Evolutionary conservation across 129 eudicot species (phyloP).

Genomic region (Flaveria sonorensis): DNA sequence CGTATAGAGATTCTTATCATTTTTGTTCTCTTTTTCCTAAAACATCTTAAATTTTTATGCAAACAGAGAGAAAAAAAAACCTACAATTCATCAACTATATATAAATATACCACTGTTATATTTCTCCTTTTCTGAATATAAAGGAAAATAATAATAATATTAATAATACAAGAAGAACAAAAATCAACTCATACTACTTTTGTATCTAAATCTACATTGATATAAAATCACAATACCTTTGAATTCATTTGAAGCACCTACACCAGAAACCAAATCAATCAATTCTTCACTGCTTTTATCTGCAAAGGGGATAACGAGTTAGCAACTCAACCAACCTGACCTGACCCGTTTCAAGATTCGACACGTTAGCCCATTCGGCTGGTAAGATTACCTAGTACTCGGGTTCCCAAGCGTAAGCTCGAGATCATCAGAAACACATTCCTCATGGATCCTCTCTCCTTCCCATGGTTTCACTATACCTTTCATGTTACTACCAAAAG

Average conservation of each 20-base stretch:
- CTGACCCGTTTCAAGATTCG: neutral
- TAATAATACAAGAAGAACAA: neutral
- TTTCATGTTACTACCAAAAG: slow-evolving; percentile 62
- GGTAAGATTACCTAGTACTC: slow-evolving; percentile 57
- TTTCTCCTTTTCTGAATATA: neutral
- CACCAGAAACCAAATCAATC: slow-evolving; percentile 18
- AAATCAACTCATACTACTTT: neutral
- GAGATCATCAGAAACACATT: slow-evolving; percentile 84
- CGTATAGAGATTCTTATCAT: too few species aligned
- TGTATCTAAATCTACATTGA: slow-evolving; percentile 20
- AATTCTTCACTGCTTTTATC: slow-evolving; percentile 13
- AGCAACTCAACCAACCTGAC: neutral
- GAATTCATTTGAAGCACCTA: neutral
- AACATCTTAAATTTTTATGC: too few species aligned
- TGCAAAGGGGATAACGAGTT: neutral
- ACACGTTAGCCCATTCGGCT: neutral
- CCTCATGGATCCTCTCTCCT: slow-evolving; percentile 95
- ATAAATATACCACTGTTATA: neutral
- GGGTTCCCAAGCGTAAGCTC: slow-evolving; percentile 94
- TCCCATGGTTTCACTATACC: slow-evolving; percentile 84
- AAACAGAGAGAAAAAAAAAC: neutral
- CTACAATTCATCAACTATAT: neutral
- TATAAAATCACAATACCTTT: slow-evolving; percentile 22
- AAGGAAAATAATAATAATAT: neutral
- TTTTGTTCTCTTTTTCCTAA: neutral